A percentile compares a stretch with the other conserved stretches of the same genome.
Conservation (phyloP, 2,329 filamentous ascomycete genomes). For the Apiospora rasikravindrae region DNA sequence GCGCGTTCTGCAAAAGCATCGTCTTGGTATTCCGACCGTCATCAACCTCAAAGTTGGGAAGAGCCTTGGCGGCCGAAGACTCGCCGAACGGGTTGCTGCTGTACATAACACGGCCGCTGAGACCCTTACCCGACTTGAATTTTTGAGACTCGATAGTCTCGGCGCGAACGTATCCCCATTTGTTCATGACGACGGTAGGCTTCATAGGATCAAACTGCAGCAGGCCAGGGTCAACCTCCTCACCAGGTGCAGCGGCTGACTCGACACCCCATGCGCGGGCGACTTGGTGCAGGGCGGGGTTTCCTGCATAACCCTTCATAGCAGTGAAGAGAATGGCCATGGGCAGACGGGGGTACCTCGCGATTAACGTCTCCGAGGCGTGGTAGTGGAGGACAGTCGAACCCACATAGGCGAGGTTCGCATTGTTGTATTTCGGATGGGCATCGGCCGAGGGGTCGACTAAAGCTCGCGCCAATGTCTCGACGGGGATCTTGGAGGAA, state of each 20-base stretch:
- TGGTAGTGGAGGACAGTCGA: constrained; percentile 86
- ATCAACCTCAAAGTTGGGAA: constrained; percentile 31
- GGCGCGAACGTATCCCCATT: constrained; percentile 57
- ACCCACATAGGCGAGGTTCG: constrained; percentile 80
- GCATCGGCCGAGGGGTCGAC: constrained; percentile 85
- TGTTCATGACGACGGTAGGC: constrained; percentile 50
- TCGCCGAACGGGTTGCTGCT: constrained; percentile 84
- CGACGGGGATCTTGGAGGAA: constrained; percentile 78
- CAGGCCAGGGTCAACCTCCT: constrained; percentile 89
- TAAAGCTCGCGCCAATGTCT: constrained; percentile 85
- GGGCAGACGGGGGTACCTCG: constrained; percentile 88
- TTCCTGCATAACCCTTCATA: constrained; percentile 82
- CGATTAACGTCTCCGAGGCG: constrained; percentile 84
- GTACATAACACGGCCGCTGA: constrained; percentile 78
- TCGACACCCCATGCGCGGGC: constrained; percentile 92
- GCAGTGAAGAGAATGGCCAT: constrained; percentile 86
- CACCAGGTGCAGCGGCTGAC: constrained; percentile 81
- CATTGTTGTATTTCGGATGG: constrained; percentile 85
- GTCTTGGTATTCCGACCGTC: constrained; percentile 31
- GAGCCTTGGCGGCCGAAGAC: constrained; percentile 35
- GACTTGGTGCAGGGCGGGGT: constrained; percentile 73
- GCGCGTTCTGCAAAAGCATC: constrained; percentile 29
- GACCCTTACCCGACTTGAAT: constrained; percentile 67
- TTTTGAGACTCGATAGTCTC: constrained; percentile 53
- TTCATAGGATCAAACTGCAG: constrained; percentile 74